Evolutionary conservation across 345 rosid genomes (phyloP).

Genomic region (Hibiscus mutabilis): DNA sequence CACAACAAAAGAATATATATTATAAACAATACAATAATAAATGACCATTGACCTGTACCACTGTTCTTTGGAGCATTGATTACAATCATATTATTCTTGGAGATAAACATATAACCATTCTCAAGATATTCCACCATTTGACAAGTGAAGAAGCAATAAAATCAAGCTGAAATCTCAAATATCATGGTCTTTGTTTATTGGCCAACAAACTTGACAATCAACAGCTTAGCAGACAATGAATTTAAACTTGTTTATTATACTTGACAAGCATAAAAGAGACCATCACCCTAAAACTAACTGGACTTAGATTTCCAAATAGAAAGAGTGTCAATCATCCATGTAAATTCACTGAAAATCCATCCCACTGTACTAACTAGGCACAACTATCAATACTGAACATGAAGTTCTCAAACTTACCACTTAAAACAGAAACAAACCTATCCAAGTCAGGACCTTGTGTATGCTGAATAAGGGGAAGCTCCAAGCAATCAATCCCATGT

Average conservation of each 20-base stretch:
- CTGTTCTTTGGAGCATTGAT: background rate
- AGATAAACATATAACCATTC: background rate
- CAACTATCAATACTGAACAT: background rate
- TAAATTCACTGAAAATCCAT: background rate
- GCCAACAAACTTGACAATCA: conserved; percentile 1
- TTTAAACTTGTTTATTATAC: background rate
- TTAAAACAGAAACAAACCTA: conserved; percentile 56
- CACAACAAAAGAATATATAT: conserved; percentile 7
- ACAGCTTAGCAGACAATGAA: background rate
- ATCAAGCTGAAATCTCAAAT: background rate
- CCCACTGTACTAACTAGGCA: background rate
- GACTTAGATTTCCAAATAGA: background rate
- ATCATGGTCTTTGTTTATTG: background rate
- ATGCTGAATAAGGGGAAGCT: conserved; percentile 89
- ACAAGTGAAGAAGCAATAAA: background rate
- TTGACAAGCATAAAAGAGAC: background rate
- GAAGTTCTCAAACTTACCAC: conserved; percentile 36
- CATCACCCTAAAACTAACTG: background rate
- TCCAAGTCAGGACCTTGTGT: conserved; percentile 61
- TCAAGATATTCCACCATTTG: background rate
- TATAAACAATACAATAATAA: conserved; percentile 3
- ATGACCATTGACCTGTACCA: background rate
- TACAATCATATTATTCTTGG: background rate
- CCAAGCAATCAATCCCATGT: conserved; percentile 55
- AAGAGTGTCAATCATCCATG: background rate